Evolutionary conservation across 768 basidiomycete genomes (phyloP).

Genomic region (Rubroboletus satanas): DNA sequence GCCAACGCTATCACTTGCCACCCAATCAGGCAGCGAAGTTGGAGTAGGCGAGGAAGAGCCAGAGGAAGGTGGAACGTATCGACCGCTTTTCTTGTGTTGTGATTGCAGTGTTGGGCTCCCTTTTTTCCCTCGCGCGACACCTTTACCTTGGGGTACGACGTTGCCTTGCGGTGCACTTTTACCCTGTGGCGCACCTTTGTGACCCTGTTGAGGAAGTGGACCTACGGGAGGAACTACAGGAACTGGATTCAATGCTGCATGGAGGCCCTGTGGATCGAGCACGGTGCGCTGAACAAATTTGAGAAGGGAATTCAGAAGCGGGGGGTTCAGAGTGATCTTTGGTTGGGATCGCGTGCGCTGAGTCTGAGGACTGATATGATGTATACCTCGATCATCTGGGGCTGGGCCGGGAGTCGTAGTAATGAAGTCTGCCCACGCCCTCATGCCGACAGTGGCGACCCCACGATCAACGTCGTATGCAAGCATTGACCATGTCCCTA

Average conservation of each 20-base stretch:
- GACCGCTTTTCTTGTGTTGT: constrained; percentile 30
- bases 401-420: constrained; percentile 3
- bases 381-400: constrained; percentile 3
- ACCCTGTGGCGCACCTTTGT: neutral
- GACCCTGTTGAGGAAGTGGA: constrained; percentile 7
- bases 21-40: constrained; percentile 17
- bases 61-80: constrained; percentile 27
- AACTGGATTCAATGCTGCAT: constrained; percentile 59
- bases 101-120: constrained; percentile 23
- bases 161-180: constrained; percentile 1
- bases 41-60: constrained; percentile 31
- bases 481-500: constrained; percentile 73
- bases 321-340: constrained; percentile 32
- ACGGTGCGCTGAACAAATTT: constrained; percentile 52
- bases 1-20: constrained; percentile 31
- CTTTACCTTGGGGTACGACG: constrained; percentile 3
- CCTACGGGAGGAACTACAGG: constrained; percentile 34
- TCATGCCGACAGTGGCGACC: constrained; percentile 48
- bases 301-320: constrained; percentile 37
- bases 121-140: constrained; percentile 16
- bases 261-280: constrained; percentile 59
- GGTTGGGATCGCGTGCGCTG: neutral
- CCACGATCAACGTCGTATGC: constrained; percentile 68
- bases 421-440: constrained; percentile 49
- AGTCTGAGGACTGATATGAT: neutral